Conservation (phyloP, 2,329 filamentous ascomycete genomes). For the Apiospora pterosperma region DNA sequence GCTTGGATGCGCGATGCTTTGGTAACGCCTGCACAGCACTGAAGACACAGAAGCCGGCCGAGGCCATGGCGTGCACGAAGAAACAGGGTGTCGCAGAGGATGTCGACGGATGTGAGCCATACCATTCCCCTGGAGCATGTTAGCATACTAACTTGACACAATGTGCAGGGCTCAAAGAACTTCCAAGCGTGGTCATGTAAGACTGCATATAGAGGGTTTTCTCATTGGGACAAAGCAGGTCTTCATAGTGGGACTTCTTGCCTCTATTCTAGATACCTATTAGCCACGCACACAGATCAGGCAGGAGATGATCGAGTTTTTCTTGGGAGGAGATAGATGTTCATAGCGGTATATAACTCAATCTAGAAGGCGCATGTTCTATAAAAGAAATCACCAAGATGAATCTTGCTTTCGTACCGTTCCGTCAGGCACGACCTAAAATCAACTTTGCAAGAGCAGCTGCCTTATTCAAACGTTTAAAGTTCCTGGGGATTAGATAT, state of each 20-base stretch:
- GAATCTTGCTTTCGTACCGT: background rate
- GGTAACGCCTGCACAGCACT: constrained; percentile 25
- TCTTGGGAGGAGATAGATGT: background rate
- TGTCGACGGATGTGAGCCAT: constrained; percentile 15
- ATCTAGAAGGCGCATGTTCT: background rate
- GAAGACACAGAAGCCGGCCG: constrained; percentile 23
- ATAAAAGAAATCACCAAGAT: background rate
- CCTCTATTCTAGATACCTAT: too few relatives aligned
- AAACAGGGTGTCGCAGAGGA: constrained; percentile 17
- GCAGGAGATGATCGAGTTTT: background rate
- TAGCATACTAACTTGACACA: background rate
- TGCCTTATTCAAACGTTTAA: background rate
- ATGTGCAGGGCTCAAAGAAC: background rate
- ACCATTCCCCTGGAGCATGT: background rate
- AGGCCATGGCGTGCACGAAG: constrained; percentile 26
- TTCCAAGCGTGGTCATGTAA: background rate
- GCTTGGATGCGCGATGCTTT: constrained; percentile 27
- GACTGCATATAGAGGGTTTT: background rate
- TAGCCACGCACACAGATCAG: background rate
- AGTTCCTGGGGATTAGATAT: background rate
- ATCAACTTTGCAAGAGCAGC: background rate
- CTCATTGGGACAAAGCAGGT: background rate
- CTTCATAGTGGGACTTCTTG: background rate
- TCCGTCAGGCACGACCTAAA: background rate
- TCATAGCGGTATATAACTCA: background rate